phyloP scores from a whole-genome alignment of 768 basidiomycete species.

The Xerocomellus chrysenteron region DNA sequence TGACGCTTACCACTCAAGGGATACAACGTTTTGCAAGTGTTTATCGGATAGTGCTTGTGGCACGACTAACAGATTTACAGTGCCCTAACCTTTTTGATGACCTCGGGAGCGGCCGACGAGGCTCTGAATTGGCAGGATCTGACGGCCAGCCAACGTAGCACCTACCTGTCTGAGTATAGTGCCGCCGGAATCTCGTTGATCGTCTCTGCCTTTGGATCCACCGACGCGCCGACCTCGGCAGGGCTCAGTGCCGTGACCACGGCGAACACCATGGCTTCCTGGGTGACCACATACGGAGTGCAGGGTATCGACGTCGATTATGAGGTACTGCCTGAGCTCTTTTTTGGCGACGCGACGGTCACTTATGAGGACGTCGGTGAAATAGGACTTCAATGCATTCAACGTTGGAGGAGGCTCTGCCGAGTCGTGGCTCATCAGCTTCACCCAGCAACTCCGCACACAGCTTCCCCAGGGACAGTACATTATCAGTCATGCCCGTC shows the following conservation, averaged over 20 bases:
- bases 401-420: conserved; percentile 37
- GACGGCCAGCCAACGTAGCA: conserved; percentile 35
- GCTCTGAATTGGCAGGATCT: conserved; percentile 45
- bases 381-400: conserved; percentile 36
- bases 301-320: conserved; percentile 58
- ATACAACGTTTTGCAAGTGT: conserved; percentile 35
- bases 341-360: neutral
- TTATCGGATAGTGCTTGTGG: neutral
- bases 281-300: conserved; percentile 46
- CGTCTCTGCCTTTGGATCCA: conserved; percentile 54
- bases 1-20: conserved; percentile 19
- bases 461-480: conserved; percentile 33
- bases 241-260: conserved; percentile 39
- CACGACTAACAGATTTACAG: conserved; percentile 14
- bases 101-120: conserved; percentile 42
- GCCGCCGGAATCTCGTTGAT: conserved; percentile 56
- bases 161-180: conserved; percentile 47
- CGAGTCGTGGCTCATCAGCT: conserved; percentile 35
- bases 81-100: conserved; percentile 42
- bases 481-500: conserved; percentile 38
- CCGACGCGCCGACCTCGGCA: conserved; percentile 40
- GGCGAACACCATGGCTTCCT: conserved; percentile 46
- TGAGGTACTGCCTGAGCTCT: conserved; percentile 29
- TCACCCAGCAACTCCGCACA: conserved; percentile 34
- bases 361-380: neutral